phyloP scores from a whole-genome alignment of 139 green algal species.

The Picochlorum sp. region DNA sequence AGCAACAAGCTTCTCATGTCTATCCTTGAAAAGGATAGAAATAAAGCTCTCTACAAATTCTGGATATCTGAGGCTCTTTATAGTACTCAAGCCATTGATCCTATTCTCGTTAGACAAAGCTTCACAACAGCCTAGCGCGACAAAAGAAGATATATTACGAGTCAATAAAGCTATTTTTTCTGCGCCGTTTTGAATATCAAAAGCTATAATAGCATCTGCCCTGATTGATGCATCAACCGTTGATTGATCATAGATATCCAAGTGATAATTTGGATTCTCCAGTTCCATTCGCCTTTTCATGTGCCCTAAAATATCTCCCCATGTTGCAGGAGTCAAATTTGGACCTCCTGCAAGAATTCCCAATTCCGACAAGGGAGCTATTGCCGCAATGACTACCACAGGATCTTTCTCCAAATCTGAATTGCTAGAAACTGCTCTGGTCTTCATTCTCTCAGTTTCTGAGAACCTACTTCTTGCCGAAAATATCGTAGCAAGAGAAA shows the following conservation, averaged over 20 bases:
- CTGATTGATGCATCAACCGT: neutral
- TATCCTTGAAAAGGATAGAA: neutral
- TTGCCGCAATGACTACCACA: too few relatives aligned
- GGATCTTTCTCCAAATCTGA: too few relatives aligned
- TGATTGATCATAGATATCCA: neutral
- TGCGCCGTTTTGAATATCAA: neutral
- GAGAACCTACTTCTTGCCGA: too few relatives aligned
- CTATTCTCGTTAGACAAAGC: neutral
- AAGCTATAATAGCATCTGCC: neutral
- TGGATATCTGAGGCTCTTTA: neutral
- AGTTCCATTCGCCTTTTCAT: neutral
- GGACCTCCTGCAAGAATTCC: neutral
- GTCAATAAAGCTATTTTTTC: neutral
- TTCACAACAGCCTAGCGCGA: neutral
- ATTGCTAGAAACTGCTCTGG: too few relatives aligned
- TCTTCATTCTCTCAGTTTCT: too few relatives aligned
- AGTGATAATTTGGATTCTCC: neutral
- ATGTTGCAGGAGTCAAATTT: too few relatives aligned
- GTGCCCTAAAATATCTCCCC: neutral
- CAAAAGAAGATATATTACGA: neutral
- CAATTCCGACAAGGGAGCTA: too few relatives aligned
- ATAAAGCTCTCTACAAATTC: neutral
- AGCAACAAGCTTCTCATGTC: neutral
- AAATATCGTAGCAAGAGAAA: too few relatives aligned
- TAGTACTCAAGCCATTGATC: neutral